Base-by-base conservation (phyloP, 176 grass and related monocot species). In the Triticum urartu region DNA sequence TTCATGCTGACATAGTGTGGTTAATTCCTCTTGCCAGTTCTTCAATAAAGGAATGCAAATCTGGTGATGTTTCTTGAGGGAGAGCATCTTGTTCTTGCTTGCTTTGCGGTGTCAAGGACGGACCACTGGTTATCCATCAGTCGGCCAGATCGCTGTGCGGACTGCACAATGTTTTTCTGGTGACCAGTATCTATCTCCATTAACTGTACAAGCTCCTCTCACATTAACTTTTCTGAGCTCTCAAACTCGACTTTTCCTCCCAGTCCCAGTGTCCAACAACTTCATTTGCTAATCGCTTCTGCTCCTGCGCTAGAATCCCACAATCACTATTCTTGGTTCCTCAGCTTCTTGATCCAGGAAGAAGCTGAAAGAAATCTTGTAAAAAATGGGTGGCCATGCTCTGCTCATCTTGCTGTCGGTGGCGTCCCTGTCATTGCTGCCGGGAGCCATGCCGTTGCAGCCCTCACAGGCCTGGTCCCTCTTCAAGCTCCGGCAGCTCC, bases 381-480 rank as follows among this genome's bases (percentile, higher is more conserved):
- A 15, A 77, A 43, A 2, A 72, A 91, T 91, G 86, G 71, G 70
- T 68, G 17, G 11, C 9, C 43, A 43, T 71, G 15, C 77, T 77
- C 74, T 89, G 72, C 28, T 91, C 61, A 79, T 90, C 60, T 75
- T 94, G 71, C 62, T 99, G 61, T 91, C 89, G 32, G 40, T 91
- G 76, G 80, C 92, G 76, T 68, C 92, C 17, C 52, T 95, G 1
- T 72, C 93, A 79, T 83, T 91, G 82, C 32, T 93, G 24, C 92
- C 88, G 2, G 78, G 28, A 15, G 90, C 94, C 22, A 87, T 73
- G 60, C 90, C 91, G 72, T 85, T 99, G 36, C 97, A 96, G 89
- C 84, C 90, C 13, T 92, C 92, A 9, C 94, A 99, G 92, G 75
- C 94, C 40, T 99, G 94, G 97, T 94, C 97, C 40, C 94, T 99